Evolutionary conservation across 192 early-diverging fungal genomes (phyloP), one percentile per base, ranked within the genome.

Genomic region (Linnemannia elongata): DNA sequence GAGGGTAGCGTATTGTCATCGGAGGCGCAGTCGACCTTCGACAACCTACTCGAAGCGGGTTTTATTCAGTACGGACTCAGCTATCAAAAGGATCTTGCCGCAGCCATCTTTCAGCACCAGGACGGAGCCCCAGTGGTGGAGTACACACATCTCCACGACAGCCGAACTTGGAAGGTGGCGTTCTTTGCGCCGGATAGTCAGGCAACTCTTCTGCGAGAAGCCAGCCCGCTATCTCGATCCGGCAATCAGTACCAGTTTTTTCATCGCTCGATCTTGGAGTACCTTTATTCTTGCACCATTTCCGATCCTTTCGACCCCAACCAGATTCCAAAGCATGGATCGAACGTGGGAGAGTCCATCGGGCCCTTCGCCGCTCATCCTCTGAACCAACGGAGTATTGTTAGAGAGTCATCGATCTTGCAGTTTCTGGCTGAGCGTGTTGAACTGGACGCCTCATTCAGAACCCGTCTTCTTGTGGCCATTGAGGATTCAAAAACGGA

Each of bases 181-280:
- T 79, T 72, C 60, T 79, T 79, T 47, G 24, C 18, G 18, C 42
- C 68, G 7, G 35, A 27, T n/a, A 30, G 0, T 22, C 18, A 15
- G 10, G 35, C 24, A 2, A 44, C 68, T 13, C 13, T 79, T 15
- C 49, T 72, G 15, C 77, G 68, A 22, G 69, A 72, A 27, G 8
- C 77, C 4, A 24, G 44, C 30, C 77, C 63, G 18, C 3, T 79
- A 2, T 27, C 33, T 18, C 15, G 49, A 20, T 36, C 15, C 8
- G 68, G 47, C 12, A 54, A 71, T 38, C 10, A 30, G 10, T 79
- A 55, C 38, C 45, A n/a, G 20, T 79, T 79, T 49, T 17, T 54
- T 36, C 77, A 79, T 15, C 33, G 24, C 22, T 71, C 77, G 18
- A 70, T 70, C 35, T 38, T 79, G 52, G 77, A 79, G 20, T 79